Base-by-base conservation (phyloP, 2,329 filamentous ascomycete species). In the Claviceps sp. region DNA sequence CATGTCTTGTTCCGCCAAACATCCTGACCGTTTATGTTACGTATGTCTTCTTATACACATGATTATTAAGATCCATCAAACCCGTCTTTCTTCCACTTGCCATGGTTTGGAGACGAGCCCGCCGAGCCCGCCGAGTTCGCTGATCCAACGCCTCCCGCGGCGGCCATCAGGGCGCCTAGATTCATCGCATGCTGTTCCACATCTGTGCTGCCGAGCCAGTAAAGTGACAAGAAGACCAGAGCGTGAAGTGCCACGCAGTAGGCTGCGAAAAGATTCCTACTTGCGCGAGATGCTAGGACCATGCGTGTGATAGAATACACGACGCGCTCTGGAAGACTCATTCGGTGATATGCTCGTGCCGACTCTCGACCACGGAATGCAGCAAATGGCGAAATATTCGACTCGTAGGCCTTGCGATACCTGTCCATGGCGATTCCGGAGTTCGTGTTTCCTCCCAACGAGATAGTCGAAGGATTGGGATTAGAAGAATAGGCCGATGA, bases 361-460 rank as follows among this genome's bases (percentile, higher is more conserved):
- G 87, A 90, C 70, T 98, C 94, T 50, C 91, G 81, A n/a, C 91
- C 90, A 45, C 91, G 78, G 72, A 98, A 98, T 2, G 89, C 89
- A 26, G 91, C 90, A 66, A 98, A 98, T 0, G 93, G 93, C 11
- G 89, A 95, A 48, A 98, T 85, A 62, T 93, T 95, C 43, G 87
- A 87, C 70, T 98, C 93, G 70, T 98, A 98, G 11, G 89, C 88
- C 53, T 89, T 85, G 55, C 87, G 81, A 68, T 98, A 98, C 47
- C 89, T 81, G 66, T 95, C 89, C 51, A 93, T 73, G 14, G 82
- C 81, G 50, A 84, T 77, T 4, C 82, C 84, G 1, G 83, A 81
- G 54, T 66, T 73, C 16, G 71, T 59, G 65, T 75, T 60, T 70
- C 79, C 66, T 70, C 81, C 67, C 65, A 81, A 67, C 56, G 77